A percentile compares a stretch with the other conserved stretches of the same genome.
Evolutionary conservation across 495 filamentous ascomycete genomes (phyloP).

Genomic region (Xylaria intraflava): DNA sequence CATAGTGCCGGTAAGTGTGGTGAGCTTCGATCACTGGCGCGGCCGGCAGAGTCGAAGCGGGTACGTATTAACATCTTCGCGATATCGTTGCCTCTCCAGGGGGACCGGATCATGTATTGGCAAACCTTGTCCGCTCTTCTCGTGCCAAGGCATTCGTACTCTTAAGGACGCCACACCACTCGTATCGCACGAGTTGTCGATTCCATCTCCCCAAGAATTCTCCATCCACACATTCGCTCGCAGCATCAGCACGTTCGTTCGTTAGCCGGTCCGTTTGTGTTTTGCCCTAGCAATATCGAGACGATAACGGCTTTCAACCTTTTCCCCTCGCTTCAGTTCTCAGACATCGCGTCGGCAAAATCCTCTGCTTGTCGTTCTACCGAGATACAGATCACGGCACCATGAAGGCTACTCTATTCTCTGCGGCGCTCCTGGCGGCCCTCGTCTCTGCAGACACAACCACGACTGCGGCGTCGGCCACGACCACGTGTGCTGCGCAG

Average conservation of each 20-base stretch:
- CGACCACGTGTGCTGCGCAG: slow-evolving; percentile 31
- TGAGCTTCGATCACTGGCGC: too few relatives aligned
- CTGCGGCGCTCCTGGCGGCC: slow-evolving; percentile 26
- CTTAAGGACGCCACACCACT: slow-evolving; percentile 3
- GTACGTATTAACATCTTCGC: not conserved
- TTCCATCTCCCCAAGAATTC: not conserved
- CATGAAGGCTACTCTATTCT: slow-evolving; percentile 11
- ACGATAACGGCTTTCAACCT: not conserved
- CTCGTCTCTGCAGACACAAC: not conserved
- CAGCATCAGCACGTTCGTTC: not conserved
- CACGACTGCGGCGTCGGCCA: slow-evolving; percentile 4
- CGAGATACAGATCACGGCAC: not conserved
- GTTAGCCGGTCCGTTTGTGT: not conserved
- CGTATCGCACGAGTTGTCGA: not conserved
- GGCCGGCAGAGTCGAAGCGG: too few relatives aligned
- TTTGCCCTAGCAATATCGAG: not conserved
- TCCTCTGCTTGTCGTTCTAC: not conserved
- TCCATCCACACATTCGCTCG: not conserved
- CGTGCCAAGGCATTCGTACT: slow-evolving; percentile 1
- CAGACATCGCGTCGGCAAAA: too few relatives aligned
- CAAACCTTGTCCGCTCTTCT: not conserved
- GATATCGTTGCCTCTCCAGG: not conserved
- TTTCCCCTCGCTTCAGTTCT: not conserved
- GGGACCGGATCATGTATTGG: not conserved
- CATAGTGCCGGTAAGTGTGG: not conserved